These are phyloP conservation scores for Magnaporthiopsis rhizophila DNA, from an alignment of 2,329 filamentous ascomycete species.

Conservation along the genomic window DNA sequence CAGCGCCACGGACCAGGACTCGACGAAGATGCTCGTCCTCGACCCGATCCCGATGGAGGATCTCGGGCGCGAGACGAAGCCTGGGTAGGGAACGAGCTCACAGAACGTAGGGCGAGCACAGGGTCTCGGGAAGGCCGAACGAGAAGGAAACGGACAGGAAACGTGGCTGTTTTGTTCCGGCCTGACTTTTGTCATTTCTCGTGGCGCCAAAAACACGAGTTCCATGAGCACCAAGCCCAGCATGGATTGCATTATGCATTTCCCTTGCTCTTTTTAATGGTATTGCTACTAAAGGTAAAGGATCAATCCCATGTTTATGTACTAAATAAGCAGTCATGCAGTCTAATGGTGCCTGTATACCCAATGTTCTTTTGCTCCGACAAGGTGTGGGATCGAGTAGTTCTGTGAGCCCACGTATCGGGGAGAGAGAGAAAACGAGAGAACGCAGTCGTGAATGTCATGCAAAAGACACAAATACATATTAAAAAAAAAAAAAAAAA, in stretches of 20 bases:
- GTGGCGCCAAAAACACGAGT: no score
- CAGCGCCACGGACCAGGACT: no score
- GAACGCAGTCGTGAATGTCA: not conserved
- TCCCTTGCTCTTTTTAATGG: not conserved
- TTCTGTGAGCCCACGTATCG: not conserved
- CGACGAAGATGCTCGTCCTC: no score
- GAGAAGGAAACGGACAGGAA: no score
- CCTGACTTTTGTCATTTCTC: no score
- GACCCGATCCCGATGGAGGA: no score
- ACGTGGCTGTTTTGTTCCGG: no score
- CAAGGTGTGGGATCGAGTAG: not conserved
- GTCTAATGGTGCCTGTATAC: not conserved
- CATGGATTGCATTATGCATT: not conserved
- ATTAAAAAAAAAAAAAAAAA: not conserved
- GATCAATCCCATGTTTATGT: not conserved
- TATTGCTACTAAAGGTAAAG: not conserved
- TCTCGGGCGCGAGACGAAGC: no score
- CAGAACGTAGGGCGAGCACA: no score
- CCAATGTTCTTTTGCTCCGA: not conserved
- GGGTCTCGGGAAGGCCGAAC: no score
- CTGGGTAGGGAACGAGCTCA: no score
- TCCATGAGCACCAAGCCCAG: no score
- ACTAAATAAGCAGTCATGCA: not conserved
- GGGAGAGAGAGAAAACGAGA: not conserved
- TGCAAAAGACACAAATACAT: not conserved